phyloP scores from a whole-genome alignment of 371 early-diverging fungal species.

The Mucor saturninus region DNA sequence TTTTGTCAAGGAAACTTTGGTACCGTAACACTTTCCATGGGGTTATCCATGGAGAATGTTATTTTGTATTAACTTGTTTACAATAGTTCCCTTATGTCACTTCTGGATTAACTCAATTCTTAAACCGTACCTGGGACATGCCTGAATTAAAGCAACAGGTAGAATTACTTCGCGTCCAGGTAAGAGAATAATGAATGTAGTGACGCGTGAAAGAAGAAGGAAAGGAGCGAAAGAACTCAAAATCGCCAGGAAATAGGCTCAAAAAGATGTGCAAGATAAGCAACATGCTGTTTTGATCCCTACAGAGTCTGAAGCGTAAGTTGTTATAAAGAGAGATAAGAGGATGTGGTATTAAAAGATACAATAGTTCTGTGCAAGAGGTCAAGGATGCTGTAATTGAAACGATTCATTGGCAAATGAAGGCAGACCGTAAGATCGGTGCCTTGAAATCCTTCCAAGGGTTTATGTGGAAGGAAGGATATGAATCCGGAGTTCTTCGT shows the following conservation, averaged over 20 bases:
- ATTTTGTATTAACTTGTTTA: not conserved
- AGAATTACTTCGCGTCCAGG: slow-evolving; percentile 75
- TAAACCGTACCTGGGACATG: slow-evolving; percentile 70
- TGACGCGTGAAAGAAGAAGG: no score
- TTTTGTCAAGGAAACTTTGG: slow-evolving; percentile 90
- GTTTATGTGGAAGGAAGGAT: slow-evolving; percentile 92
- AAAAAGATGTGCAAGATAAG: slow-evolving; percentile 58
- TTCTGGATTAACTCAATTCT: slow-evolving; percentile 62
- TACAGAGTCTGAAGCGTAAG: slow-evolving; percentile 48
- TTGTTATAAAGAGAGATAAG: not conserved
- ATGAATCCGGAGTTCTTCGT: slow-evolving; percentile 73
- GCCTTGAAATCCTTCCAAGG: slow-evolving; percentile 94
- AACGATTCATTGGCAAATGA: slow-evolving; percentile 86
- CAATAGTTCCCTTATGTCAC: slow-evolving; percentile 82
- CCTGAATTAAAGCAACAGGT: slow-evolving; percentile 64
- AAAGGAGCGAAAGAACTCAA: no score
- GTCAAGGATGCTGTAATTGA: slow-evolving; percentile 65
- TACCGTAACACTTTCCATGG: slow-evolving; percentile 14
- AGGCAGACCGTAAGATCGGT: slow-evolving; percentile 82
- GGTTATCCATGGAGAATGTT: not conserved
- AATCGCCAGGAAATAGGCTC: slow-evolving; percentile 43
- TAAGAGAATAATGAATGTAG: slow-evolving; percentile 23
- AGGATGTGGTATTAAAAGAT: slow-evolving; percentile 16
- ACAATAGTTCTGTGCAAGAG: slow-evolving; percentile 47
- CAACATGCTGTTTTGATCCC: slow-evolving; percentile 55